Evolutionary conservation across 805 yeast species (phyloP).

Genomic region (Candida ipomoeae): DNA sequence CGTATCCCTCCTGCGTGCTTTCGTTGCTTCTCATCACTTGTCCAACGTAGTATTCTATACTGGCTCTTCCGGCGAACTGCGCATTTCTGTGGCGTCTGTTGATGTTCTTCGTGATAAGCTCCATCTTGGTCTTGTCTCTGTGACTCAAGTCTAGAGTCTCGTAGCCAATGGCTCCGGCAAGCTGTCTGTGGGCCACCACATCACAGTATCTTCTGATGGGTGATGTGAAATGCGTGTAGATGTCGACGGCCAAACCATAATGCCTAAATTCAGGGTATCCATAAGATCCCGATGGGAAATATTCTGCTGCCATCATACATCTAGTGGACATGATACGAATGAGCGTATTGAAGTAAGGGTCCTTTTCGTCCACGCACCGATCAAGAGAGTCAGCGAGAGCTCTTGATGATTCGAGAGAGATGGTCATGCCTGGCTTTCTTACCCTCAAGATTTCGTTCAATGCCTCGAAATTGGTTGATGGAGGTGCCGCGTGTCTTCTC

Average conservation of each 20-base stretch:
- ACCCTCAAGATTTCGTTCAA: constrained; percentile 85
- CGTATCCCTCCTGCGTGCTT: constrained; percentile 79
- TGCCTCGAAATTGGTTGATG: constrained; percentile 84
- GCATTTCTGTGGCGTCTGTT: constrained; percentile 95
- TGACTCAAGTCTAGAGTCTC: constrained; percentile 79
- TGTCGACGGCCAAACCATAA: constrained; percentile 96
- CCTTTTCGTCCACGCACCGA: constrained; percentile 74
- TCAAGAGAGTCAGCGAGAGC: constrained; percentile 93
- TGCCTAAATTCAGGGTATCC: constrained; percentile 91
- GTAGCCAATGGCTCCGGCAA: constrained; percentile 97
- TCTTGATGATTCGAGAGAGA: constrained; percentile 80
- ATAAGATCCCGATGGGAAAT: constrained; percentile 85
- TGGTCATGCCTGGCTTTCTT: constrained; percentile 62
- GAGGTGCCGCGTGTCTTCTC: constrained; percentile 97
- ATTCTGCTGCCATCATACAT: constrained; percentile 99
- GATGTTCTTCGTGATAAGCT: constrained; percentile 79
- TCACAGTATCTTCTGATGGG: constrained; percentile 98
- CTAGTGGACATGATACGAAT: constrained; percentile 96
- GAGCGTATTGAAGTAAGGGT: constrained; percentile 88
- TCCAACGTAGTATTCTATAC: constrained; percentile 96
- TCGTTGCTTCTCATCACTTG: constrained; percentile 90
- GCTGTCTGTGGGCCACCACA: constrained; percentile 93
- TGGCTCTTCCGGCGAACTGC: constrained; percentile 97
- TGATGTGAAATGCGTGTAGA: constrained; percentile 96
- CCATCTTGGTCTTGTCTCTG: constrained; percentile 88